phyloP scores from a whole-genome alignment of 1,139 yeast species.

The Pichia sp. region DNA sequence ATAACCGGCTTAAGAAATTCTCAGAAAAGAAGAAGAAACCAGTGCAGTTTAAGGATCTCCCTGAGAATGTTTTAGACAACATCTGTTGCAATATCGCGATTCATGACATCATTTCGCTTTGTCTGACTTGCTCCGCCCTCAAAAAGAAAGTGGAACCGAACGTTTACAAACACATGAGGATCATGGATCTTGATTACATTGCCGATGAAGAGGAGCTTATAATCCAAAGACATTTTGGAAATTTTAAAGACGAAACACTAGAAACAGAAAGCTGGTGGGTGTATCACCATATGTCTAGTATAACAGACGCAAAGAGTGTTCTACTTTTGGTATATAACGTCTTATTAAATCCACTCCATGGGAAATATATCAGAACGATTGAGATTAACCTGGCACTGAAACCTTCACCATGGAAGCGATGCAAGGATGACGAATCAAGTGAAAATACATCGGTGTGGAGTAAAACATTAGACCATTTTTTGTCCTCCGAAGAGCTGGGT shows the following conservation, averaged over 20 bases:
- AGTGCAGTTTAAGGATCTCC: slow-evolving; percentile 9
- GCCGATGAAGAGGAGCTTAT: slow-evolving; percentile 20
- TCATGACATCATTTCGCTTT: slow-evolving; percentile 12
- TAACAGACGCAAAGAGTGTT: slow-evolving; percentile 16
- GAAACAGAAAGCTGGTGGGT: slow-evolving; percentile 20
- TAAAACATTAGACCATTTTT: slow-evolving; percentile 16
- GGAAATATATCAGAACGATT: slow-evolving; percentile 16
- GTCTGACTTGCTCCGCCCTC: slow-evolving; percentile 11
- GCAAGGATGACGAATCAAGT: slow-evolving; percentile 12
- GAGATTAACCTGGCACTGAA: slow-evolving; percentile 19
- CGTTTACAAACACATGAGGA: slow-evolving; percentile 16
- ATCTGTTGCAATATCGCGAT: slow-evolving; percentile 17
- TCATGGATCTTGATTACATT: slow-evolving; percentile 15
- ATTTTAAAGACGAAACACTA: slow-evolving; percentile 19
- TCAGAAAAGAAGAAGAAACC: background rate
- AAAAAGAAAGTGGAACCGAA: slow-evolving; percentile 10
- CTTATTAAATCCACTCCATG: slow-evolving; percentile 16
- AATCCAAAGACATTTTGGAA: slow-evolving; percentile 20
- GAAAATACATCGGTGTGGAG: slow-evolving; percentile 18
- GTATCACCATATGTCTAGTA: slow-evolving; percentile 11
- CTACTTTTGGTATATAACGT: slow-evolving; percentile 22
- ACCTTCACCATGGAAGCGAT: slow-evolving; percentile 17
- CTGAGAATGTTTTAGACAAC: slow-evolving; percentile 6
- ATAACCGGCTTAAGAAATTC: background rate
- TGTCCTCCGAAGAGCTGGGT: slow-evolving; percentile 17